Base-by-base conservation (phyloP, 257 asterid species). In the Solanum raphanifolium region DNA sequence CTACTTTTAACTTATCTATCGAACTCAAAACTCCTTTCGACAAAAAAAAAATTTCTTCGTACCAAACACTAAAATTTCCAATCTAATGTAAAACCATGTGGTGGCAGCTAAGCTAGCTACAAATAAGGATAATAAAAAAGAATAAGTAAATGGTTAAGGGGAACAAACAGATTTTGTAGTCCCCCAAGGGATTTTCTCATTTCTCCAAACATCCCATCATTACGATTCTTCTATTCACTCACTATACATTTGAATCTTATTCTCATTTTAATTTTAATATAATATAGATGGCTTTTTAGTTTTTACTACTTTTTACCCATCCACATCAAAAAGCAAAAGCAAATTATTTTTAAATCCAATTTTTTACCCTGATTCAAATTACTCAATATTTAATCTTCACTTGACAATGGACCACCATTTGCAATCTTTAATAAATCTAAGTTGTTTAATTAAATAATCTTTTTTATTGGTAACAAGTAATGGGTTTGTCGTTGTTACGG, bases 141-240 rank as follows among this genome's bases (percentile, higher is more conserved):
- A 58, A 27, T 21, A 82, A 65, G 23, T 25, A 78, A 76, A 73
- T 83, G 86, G 62, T 43, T 48, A 82, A 25, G 89, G 89, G 91
- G 89, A 87, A 90, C 89, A 90, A 87, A 86, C 65, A 90, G 93
- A 94, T 95, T 93, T 92, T 93, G 95, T 95, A 92, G 94, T 88
- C 81, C 83, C 91, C 95, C 96, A 89, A 93, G 92, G 90, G 97
- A 94, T 94, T 91, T 92, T 88, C 91, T 88, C 93, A 88, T 39
- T 89, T 89, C 91, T 89, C 88, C 92, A 84, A 90, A 90, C 89
- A 39, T 85, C 79, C 88, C 92, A 91, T 89, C 94, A 91, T 91
- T 89, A 88, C 88, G 83, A 89, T 86, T 68, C 86, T 82, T 62
- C 89, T 83, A 55, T 43, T 15, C 25, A 79, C 16, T 79, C 68